A percentile compares a stretch with the other conserved stretches of the same genome.
Conservation (phyloP, 2,329 filamentous ascomycete genomes). For the Penicillium sp. region DNA sequence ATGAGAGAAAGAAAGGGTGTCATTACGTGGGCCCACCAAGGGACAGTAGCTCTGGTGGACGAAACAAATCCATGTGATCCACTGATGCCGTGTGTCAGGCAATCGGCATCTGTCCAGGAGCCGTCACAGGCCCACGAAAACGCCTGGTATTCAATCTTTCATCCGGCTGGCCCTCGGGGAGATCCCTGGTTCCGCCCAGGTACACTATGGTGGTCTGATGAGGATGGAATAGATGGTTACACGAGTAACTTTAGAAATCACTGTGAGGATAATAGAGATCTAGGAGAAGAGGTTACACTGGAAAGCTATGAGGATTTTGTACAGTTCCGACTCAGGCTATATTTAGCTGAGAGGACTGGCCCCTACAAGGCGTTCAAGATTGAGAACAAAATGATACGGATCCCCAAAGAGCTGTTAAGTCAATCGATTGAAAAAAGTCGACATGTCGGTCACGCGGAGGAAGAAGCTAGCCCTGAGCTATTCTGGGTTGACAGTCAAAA, state of each 20-base stretch:
- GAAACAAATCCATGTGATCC: not conserved
- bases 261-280: not conserved
- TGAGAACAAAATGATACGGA: not conserved
- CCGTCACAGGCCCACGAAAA: not conserved
- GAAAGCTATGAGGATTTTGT: constrained; percentile 5
- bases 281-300: not conserved
- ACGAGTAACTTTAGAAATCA: not conserved
- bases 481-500: not conserved
- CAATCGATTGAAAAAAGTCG: not conserved
- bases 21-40: not conserved
- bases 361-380: not conserved
- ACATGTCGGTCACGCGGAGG: not conserved
- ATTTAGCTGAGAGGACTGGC: not conserved
- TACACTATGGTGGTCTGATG: not conserved
- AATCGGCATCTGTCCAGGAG: not conserved
- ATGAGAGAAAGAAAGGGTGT: not conserved
- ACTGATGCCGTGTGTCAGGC: not conserved
- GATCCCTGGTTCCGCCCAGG: not conserved
- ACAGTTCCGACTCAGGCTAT: constrained; percentile 3
- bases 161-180: not conserved
- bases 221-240: not conserved
- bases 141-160: not conserved
- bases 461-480: not conserved
- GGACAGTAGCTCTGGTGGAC: not conserved
- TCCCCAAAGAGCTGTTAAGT: not conserved